Percentiles rank a stretch among this genome's conserved stretches.
Evolutionary conservation across 768 basidiomycete species (phyloP).

Genomic region (Mycena floridula): DNA sequence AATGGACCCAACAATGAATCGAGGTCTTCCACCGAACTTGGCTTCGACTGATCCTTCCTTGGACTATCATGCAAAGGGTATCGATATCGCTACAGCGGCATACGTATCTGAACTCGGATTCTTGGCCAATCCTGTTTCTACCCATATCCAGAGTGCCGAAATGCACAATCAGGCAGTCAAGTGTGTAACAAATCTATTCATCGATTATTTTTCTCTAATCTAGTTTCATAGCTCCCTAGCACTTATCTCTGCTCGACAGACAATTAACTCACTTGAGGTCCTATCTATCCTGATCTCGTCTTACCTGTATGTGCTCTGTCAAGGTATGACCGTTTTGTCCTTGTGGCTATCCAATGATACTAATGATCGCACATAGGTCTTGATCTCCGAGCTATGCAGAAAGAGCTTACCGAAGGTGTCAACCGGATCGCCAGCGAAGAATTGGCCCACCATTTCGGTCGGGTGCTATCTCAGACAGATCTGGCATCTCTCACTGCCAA

Average conservation of each 20-base stretch:
- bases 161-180: conserved; percentile 93
- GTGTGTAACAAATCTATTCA: conserved; percentile 32
- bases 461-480: conserved; percentile 27
- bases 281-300: conserved; percentile 68
- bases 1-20: conserved; percentile 47
- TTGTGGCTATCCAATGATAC: background rate
- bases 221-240: conserved; percentile 60
- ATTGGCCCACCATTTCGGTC: conserved; percentile 38
- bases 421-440: conserved; percentile 43
- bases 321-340: conserved; percentile 37
- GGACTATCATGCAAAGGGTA: conserved; percentile 79
- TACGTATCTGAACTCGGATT: conserved; percentile 80
- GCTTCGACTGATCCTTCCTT: conserved; percentile 76
- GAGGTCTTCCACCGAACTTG: conserved; percentile 71
- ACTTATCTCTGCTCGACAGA: conserved; percentile 76
- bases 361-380: conserved; percentile 40
- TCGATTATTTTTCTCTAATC: conserved; percentile 9
- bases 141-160: conserved; percentile 81
- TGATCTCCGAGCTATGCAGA: conserved; percentile 73
- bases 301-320: conserved; percentile 71
- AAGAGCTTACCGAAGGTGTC: conserved; percentile 51
- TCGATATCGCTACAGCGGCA: conserved; percentile 80
- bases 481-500: conserved; percentile 26
- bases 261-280: conserved; percentile 72
- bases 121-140: conserved; percentile 79